Evolutionary conservation across 1,284 basidiomycete species (phyloP).

Genomic region (Apiotrichum sp.): DNA sequence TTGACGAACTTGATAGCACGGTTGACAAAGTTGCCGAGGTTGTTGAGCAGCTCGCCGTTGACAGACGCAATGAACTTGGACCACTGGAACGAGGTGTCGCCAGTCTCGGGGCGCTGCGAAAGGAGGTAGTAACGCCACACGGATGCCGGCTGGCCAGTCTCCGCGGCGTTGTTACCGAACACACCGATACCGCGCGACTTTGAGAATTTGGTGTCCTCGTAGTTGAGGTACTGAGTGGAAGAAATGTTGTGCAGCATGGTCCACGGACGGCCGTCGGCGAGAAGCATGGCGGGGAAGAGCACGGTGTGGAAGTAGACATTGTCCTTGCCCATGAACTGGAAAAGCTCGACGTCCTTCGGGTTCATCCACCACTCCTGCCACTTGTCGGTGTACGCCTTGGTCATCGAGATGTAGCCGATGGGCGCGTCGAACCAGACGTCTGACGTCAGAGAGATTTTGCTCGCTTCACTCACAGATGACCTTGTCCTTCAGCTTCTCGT

Average conservation of each 20-base stretch:
- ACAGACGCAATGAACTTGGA: slow-evolving; percentile 88
- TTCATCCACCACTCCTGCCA: slow-evolving; percentile 99
- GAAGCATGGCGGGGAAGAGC: slow-evolving; percentile 84
- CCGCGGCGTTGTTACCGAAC: slow-evolving; percentile 89
- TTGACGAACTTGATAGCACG: slow-evolving; percentile 85
- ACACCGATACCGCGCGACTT: slow-evolving; percentile 77
- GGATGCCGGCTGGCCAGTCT: slow-evolving; percentile 84
- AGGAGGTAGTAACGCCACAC: slow-evolving; percentile 98
- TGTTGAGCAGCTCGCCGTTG: slow-evolving; percentile 91
- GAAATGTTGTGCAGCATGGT: slow-evolving; percentile 92
- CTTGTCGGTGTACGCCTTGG: slow-evolving; percentile 86
- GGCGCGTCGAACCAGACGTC: slow-evolving; percentile 97
- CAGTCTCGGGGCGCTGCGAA: slow-evolving; percentile 86
- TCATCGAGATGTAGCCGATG: slow-evolving; percentile 96
- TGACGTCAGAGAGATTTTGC: slow-evolving; percentile 41
- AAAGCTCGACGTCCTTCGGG: slow-evolving; percentile 81
- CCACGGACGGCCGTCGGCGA: slow-evolving; percentile 88
- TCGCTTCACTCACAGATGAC: slow-evolving; percentile 72
- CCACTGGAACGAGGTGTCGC: slow-evolving; percentile 97
- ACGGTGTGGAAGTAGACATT: slow-evolving; percentile 85
- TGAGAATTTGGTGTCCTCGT: slow-evolving; percentile 98
- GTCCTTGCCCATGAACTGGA: slow-evolving; percentile 99
- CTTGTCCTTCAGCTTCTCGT: slow-evolving; percentile 82
- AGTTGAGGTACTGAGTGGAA: slow-evolving; percentile 96
- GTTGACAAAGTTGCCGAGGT: slow-evolving; percentile 98